Conservation (phyloP, 495 filamentous ascomycete species). For the Penicillium bovifimosum region DNA sequence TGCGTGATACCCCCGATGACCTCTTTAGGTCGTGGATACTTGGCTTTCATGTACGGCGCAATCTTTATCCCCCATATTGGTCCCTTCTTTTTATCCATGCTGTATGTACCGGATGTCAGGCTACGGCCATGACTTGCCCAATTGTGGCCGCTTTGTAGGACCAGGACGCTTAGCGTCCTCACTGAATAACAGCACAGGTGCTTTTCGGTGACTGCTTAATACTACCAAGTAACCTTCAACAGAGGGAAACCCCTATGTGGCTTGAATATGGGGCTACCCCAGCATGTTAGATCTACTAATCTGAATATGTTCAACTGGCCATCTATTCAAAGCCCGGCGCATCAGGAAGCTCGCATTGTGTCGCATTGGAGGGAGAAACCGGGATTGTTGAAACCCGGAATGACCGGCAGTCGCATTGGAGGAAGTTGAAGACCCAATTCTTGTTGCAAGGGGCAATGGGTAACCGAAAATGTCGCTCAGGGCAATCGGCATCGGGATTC, state of each 20-base stretch:
- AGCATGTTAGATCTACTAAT: background rate
- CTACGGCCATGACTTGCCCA: too few species aligned
- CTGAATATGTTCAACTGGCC: background rate
- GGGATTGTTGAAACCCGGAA: background rate
- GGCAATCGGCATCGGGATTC: background rate
- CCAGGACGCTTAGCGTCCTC: too few species aligned
- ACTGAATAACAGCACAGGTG: too few species aligned
- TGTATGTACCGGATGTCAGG: too few species aligned
- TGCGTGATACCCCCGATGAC: conserved; percentile 19
- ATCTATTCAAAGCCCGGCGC: background rate
- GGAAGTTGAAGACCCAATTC: background rate
- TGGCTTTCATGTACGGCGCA: background rate
- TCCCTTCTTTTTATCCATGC: background rate
- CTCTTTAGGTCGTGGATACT: background rate
- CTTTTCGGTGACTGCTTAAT: too few species aligned
- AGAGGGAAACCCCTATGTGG: too few species aligned
- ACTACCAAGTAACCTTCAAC: too few species aligned
- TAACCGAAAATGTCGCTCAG: background rate
- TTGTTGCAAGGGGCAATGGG: background rate
- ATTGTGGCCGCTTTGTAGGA: too few species aligned
- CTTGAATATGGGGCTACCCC: too few species aligned
- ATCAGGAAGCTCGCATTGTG: background rate
- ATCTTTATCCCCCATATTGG: background rate
- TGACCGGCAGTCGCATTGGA: conserved; percentile 1
- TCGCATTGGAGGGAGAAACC: background rate